Conservation (phyloP, 495 filamentous ascomycete genomes). For the Lophiotrema nucula region DNA sequence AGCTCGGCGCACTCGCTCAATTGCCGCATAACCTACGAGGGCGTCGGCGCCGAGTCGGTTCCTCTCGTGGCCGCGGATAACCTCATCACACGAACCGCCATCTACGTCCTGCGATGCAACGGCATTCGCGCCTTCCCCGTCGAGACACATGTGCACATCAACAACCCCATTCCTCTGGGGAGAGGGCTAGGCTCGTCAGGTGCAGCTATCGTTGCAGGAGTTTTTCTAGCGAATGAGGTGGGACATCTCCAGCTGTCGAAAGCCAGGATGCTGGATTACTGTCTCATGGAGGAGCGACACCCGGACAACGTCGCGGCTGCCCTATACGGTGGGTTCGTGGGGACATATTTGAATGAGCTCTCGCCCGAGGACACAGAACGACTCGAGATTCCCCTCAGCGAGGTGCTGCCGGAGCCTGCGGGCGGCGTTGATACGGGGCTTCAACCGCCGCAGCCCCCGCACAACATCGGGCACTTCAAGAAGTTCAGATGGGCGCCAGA, state of each 20-base stretch:
- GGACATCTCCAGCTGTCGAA: slow-evolving; percentile 75
- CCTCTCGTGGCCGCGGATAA: slow-evolving; percentile 76
- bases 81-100: slow-evolving; percentile 83
- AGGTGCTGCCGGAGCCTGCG: slow-evolving; percentile 82
- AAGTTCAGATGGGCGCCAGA: slow-evolving; percentile 89
- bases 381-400: slow-evolving; percentile 90
- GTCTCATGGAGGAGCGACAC: slow-evolving; percentile 93
- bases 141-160: slow-evolving; percentile 87
- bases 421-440: slow-evolving; percentile 85
- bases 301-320: slow-evolving; percentile 96
- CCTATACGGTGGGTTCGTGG: slow-evolving; percentile 94
- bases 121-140: slow-evolving; percentile 74
- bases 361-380: slow-evolving; percentile 78
- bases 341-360: slow-evolving; percentile 89
- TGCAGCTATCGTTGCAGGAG: slow-evolving; percentile 91
- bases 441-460: slow-evolving; percentile 79
- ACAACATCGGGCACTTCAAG: slow-evolving; percentile 87
- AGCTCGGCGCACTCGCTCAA: slow-evolving; percentile 66
- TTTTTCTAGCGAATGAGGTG: slow-evolving; percentile 85
- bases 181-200: slow-evolving; percentile 89
- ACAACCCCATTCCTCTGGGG: slow-evolving; percentile 88
- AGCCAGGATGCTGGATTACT: slow-evolving; percentile 87
- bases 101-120: slow-evolving; percentile 92
- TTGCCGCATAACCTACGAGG: slow-evolving; percentile 87
- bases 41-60: slow-evolving; percentile 74